These are phyloP conservation scores for Blastobotrys petasosporus DNA, from an alignment of 1,139 yeast genomes.

Conservation along the genomic window DNA sequence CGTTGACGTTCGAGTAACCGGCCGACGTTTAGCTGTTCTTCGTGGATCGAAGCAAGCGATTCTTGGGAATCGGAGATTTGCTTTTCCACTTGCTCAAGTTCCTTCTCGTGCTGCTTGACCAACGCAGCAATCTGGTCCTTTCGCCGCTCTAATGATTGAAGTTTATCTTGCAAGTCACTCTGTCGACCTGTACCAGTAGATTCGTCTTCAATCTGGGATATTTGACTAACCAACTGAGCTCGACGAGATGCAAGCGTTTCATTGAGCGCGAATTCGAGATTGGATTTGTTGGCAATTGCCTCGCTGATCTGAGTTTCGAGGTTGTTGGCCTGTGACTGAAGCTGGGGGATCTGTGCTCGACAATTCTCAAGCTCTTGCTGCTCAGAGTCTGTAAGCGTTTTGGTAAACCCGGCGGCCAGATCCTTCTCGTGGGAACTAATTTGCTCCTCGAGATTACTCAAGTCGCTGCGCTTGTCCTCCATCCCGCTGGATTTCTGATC, in stretches of 20 bases:
- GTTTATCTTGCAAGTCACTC: slow-evolving; percentile 2
- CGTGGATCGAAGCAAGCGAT: slow-evolving; percentile 46
- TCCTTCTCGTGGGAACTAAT: slow-evolving; percentile 41
- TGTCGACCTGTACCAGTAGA: not conserved
- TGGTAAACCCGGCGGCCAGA: slow-evolving; percentile 48
- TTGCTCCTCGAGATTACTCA: slow-evolving; percentile 30
- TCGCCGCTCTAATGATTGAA: slow-evolving; percentile 3
- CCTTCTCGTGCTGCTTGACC: slow-evolving; percentile 17
- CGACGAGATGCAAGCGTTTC: slow-evolving; percentile 48
- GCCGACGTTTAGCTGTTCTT: slow-evolving; percentile 50
- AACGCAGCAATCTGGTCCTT: not conserved
- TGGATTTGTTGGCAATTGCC: slow-evolving; percentile 1
- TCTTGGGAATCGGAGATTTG: slow-evolving; percentile 14
- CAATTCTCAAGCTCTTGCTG: slow-evolving; percentile 39
- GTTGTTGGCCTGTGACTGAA: slow-evolving; percentile 30
- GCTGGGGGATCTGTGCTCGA: slow-evolving; percentile 36
- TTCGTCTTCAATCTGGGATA: slow-evolving; percentile 5
- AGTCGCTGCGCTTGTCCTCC: slow-evolving; percentile 22
- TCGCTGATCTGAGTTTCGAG: slow-evolving; percentile 1
- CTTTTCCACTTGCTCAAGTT: slow-evolving; percentile 22
- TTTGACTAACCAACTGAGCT: slow-evolving; percentile 3
- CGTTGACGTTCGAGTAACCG: slow-evolving; percentile 57
- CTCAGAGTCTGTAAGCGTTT: slow-evolving; percentile 47
- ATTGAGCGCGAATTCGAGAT: slow-evolving; percentile 50
- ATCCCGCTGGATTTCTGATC: slow-evolving; percentile 10